Percentiles rank a stretch among this genome's conserved stretches.
These are phyloP conservation scores for Blastobotrys capitulatus DNA, from an alignment of 1,139 yeast genomes.

Conservation along the genomic window DNA sequence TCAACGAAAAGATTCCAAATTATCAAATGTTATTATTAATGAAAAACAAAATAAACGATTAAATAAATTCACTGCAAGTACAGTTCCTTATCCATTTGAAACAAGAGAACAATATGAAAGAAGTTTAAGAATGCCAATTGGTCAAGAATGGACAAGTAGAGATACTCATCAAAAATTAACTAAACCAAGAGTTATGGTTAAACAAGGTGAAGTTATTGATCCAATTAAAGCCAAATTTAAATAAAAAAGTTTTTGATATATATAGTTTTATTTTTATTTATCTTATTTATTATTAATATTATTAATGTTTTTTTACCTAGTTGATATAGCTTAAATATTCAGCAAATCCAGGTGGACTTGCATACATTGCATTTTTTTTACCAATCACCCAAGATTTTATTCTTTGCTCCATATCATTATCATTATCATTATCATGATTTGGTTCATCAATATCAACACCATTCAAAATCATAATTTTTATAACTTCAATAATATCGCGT, in stretches of 20 bases:
- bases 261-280: background rate
- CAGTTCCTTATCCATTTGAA: conserved; percentile 93
- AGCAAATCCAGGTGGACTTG: too few relatives aligned
- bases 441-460: too few relatives aligned
- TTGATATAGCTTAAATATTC: too few relatives aligned
- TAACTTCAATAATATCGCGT: too few relatives aligned
- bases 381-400: too few relatives aligned
- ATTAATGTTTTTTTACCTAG: too few relatives aligned
- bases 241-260: background rate
- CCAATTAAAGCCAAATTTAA: conserved; percentile 72
- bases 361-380: too few relatives aligned
- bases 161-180: conserved; percentile 82
- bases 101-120: conserved; percentile 92
- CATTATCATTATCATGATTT: too few relatives aligned
- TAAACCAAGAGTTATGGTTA: conserved; percentile 81
- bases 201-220: conserved; percentile 86
- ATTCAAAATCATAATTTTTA: too few relatives aligned
- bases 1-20: conserved; percentile 69
- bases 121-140: conserved; percentile 91
- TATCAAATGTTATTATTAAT: conserved; percentile 80
- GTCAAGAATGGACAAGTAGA: conserved; percentile 93
- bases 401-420: too few relatives aligned
- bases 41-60: conserved; percentile 82
- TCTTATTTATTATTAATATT: too few relatives aligned
- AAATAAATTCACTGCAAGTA: conserved; percentile 73